Evolutionary conservation across 345 rosid species (phyloP).

Genomic region (Hibiscus tridactylites): DNA sequence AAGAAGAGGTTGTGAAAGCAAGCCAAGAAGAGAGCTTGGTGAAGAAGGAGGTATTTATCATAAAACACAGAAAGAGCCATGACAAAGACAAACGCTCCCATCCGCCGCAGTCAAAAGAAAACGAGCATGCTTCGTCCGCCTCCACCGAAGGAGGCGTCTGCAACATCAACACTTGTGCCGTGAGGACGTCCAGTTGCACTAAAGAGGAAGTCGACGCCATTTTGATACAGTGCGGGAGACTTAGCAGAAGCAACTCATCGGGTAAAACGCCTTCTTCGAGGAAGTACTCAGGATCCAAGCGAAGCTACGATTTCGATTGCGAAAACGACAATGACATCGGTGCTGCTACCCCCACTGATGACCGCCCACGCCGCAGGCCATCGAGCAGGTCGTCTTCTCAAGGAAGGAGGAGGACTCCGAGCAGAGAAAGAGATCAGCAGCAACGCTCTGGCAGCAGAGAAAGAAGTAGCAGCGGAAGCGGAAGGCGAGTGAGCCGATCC

Average conservation of each 20-base stretch:
- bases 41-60: conserved; percentile 41
- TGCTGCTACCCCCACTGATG: conserved; percentile 20
- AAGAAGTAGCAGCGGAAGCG: conserved; percentile 23
- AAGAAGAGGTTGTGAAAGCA: not conserved
- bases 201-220: conserved; percentile 92
- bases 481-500: conserved; percentile 68
- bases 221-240: conserved; percentile 84
- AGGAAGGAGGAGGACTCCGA: conserved; percentile 87
- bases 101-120: conserved; percentile 8
- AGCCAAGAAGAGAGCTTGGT: not conserved
- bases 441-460: conserved; percentile 62
- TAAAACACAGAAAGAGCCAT: conserved; percentile 78
- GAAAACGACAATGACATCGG: conserved; percentile 18
- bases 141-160: conserved; percentile 21
- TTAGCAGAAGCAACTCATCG: conserved; percentile 75
- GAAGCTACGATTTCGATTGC: conserved; percentile 76
- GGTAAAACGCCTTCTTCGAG: conserved; percentile 34
- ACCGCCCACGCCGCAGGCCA: conserved; percentile 47
- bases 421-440: conserved; percentile 72
- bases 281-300: conserved; percentile 78
- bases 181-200: conserved; percentile 50
- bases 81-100: conserved; percentile 38
- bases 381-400: conserved; percentile 35
- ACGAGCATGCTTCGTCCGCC: conserved; percentile 8
- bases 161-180: conserved; percentile 10